Percentiles rank a stretch among this genome's conserved stretches.
These are phyloP conservation scores for Rhodotorula glutinis DNA, from an alignment of 1,284 basidiomycete species.

Conservation along the genomic window DNA sequence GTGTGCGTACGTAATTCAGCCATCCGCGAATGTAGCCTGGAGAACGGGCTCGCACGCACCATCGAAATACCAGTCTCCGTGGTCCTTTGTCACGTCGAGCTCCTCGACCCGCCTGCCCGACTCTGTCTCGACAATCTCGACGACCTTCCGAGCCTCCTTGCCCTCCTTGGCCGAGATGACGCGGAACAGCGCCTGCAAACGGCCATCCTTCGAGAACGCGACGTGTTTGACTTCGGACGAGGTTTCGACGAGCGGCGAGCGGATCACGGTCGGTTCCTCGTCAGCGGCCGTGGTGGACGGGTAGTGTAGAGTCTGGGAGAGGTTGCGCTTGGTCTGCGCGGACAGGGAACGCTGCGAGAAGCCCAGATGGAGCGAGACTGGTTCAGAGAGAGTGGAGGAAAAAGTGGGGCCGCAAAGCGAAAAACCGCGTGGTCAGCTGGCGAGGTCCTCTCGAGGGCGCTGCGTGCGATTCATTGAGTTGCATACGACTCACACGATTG, in stretches of 20 bases:
- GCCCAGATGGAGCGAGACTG: slow-evolving; percentile 6
- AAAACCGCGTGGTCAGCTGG: background rate
- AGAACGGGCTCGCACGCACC: slow-evolving; percentile 50
- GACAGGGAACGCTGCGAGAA: slow-evolving; percentile 26
- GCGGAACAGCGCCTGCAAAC: slow-evolving; percentile 19
- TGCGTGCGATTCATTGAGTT: no score
- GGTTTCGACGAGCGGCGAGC: background rate
- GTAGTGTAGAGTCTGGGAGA: slow-evolving; percentile 2
- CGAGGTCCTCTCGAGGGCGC: no score
- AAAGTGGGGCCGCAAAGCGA: background rate
- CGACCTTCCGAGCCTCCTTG: slow-evolving; percentile 54
- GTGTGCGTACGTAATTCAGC: slow-evolving; percentile 50
- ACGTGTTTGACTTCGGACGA: slow-evolving; percentile 21
- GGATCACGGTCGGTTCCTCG: background rate
- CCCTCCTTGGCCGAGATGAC: slow-evolving; percentile 25
- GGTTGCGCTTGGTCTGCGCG: slow-evolving; percentile 15
- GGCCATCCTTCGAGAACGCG: slow-evolving; percentile 17
- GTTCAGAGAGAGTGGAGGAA: no score
- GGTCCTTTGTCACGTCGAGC: slow-evolving; percentile 57
- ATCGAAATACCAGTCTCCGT: slow-evolving; percentile 62
- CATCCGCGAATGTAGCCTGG: background rate
- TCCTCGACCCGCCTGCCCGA: slow-evolving; percentile 51
- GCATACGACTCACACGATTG: background rate
- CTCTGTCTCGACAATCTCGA: slow-evolving; percentile 61
- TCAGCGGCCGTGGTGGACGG: background rate